Percentiles rank a stretch among this genome's conserved stretches.
phyloP scores from a whole-genome alignment of 1,284 basidiomycete genomes.

The Moesziomyces aphidis region DNA sequence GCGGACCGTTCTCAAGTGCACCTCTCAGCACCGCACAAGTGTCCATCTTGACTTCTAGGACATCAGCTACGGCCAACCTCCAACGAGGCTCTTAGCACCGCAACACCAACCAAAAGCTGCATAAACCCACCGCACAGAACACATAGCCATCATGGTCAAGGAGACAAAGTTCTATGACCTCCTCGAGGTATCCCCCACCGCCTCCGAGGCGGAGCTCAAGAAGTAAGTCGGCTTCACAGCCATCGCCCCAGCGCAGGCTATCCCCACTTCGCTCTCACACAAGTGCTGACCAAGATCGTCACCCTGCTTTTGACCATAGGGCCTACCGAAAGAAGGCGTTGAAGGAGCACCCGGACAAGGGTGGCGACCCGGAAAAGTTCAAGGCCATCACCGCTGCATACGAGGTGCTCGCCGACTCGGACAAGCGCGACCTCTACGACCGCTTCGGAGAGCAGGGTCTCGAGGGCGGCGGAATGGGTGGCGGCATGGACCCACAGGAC shows the following conservation, averaged over 20 bases:
- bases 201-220: slow-evolving; percentile 63
- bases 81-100: neutral
- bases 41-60: neutral
- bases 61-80: neutral
- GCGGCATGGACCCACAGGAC: slow-evolving; percentile 97
- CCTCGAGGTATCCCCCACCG: slow-evolving; percentile 59
- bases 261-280: neutral
- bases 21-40: too few relatives aligned
- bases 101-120: too few relatives aligned
- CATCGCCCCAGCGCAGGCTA: neutral
- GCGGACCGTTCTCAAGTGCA: too few relatives aligned
- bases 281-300: slow-evolving; percentile 5
- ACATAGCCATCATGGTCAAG: slow-evolving; percentile 40
- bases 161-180: slow-evolving; percentile 66
- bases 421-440: slow-evolving; percentile 82
- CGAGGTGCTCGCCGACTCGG: slow-evolving; percentile 89
- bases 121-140: slow-evolving; percentile 1
- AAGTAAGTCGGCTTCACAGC: slow-evolving; percentile 52
- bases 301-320: slow-evolving; percentile 4
- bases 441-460: slow-evolving; percentile 92
- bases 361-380: slow-evolving; percentile 93
- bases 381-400: slow-evolving; percentile 98
- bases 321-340: slow-evolving; percentile 63
- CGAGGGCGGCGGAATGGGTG: slow-evolving; percentile 73
- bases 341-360: slow-evolving; percentile 88